Base-by-base conservation (phyloP, 2,329 filamentous ascomycete species). In the Penicillium brevicompactum region DNA sequence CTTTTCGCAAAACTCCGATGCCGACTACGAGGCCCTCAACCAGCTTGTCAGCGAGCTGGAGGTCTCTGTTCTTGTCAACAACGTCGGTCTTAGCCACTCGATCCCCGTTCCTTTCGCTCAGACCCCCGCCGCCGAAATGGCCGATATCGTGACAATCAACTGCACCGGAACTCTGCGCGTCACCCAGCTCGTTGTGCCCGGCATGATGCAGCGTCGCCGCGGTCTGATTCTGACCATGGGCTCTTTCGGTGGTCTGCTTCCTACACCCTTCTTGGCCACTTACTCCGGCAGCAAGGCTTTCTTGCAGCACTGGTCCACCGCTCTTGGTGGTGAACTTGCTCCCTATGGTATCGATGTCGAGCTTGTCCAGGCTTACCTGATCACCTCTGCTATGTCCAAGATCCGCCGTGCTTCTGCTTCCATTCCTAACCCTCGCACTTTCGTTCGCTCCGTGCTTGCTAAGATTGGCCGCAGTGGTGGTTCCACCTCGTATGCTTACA, bases 241-340 rank as follows among this genome's bases (percentile, higher is more conserved):
- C 45, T 97, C 92, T 10, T 96, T 97, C 71, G 94, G 89, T 59
- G 95, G 94, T 63, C 88, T 95, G 77, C 85, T 94, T 58, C 94
- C 94, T 7, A 96, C 91, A 0, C 92, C 95, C 5, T 87, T 94
- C 51, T 84, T 99, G 43, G 94, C 94, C 11, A 97, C 94, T 3
- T 99, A 99, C 82, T 95, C 91, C 43, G 94, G 94, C 63, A 94
- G 89, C 84, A 99, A 99, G 79, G 93, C 94, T 1, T 99, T 99
- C 83, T 83, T 99, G 46, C 93, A 97, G 77, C 88, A 96, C 70
- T 99, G 94, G 94, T 96, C 90, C 63, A 89, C 87, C 5, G 87
- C 94, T 10, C 83, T 99, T 13, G 90, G 88, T 1, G 84, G 88
- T 13, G 94, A 99, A 76, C 83, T 99, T 30, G 85, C 88, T 60